Percentiles rank a stretch among this genome's conserved stretches.
Conservation (phyloP, 345 rosid species). For the Citrus hindsii region DNA sequence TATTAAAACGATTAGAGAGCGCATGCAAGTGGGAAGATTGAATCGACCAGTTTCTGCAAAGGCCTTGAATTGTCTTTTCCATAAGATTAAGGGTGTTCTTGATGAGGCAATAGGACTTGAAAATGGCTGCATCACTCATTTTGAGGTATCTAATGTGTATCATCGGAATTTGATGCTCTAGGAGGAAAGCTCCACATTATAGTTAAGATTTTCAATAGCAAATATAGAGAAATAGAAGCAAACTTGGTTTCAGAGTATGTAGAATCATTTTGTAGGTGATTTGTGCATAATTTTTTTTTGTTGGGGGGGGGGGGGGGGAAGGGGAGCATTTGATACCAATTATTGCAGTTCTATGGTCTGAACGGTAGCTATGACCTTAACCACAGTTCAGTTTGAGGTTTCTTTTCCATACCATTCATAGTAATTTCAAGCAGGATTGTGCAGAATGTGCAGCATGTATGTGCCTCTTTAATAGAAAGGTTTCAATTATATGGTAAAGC, state of each 20-base stretch:
- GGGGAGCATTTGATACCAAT: neutral
- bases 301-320: accelerated
- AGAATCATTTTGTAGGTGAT: neutral
- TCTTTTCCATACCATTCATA: neutral
- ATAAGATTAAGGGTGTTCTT: constrained; percentile 42
- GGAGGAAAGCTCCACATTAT: neutral
- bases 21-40: constrained; percentile 56
- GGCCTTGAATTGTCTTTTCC: constrained; percentile 53
- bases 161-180: neutral
- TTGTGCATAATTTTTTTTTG: neutral
- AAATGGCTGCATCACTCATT: constrained; percentile 73
- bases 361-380: neutral
- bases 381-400: neutral
- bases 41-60: constrained; percentile 62
- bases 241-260: neutral
- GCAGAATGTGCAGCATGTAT: neutral
- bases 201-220: neutral
- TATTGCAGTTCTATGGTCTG: neutral
- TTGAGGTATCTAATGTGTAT: constrained; percentile 54
- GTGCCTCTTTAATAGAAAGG: neutral
- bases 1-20: constrained; percentile 70
- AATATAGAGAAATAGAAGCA: neutral
- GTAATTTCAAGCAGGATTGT: neutral
- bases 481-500: neutral
- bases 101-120: constrained; percentile 58